Base-by-base conservation (phyloP, 805 yeast genomes). In the Ogataea methanolica region DNA sequence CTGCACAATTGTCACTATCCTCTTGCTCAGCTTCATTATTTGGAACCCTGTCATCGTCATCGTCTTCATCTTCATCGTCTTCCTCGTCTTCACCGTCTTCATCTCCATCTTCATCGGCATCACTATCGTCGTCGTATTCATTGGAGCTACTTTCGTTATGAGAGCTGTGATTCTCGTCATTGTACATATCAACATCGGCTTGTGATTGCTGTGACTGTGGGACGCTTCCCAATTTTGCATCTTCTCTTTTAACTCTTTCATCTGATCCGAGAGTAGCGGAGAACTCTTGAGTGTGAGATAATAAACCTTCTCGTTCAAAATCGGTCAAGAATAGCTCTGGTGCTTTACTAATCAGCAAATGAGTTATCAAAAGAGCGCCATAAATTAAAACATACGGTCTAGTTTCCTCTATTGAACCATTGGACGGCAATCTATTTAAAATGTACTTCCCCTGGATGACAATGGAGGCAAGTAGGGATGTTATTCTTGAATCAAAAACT, bases 221-320 rank as follows among this genome's bases (percentile, higher is more conserved):
- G 3, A 31, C 31, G 21, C 34, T 37, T 8, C n/a, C 44, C 19
- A 22, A 31, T 19, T 31, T 39, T 7, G 36, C 48, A 39, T 36
- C 44, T 14, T 54, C 55, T 34, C 44, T 47, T 16, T 34, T 45
- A 5, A 48, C 45, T 33, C 54, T 43, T 33, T 40, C 49, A 39
- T 58, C 61, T 6, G 36, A 42, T 21, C 48, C 49, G 37, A 61
- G 48, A 8, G 57, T 52, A 23, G 63, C 65, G 9, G 67, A 45
- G 4, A 80, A 63, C 0, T 57, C 49, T 1, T 65, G 53, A 9
- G 76, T 69, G 58, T 83, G 88, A 16, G 73, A 64, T 4, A 83
- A 60, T n/a, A 85, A 63, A 0, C 96, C 96, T 57, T 88, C 95
- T 46, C 86, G 75, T 55, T 78, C 84, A 51, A 88, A 78, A 8